phyloP scores from a whole-genome alignment of 495 filamentous ascomycete species.

The Neurospora sp. region DNA sequence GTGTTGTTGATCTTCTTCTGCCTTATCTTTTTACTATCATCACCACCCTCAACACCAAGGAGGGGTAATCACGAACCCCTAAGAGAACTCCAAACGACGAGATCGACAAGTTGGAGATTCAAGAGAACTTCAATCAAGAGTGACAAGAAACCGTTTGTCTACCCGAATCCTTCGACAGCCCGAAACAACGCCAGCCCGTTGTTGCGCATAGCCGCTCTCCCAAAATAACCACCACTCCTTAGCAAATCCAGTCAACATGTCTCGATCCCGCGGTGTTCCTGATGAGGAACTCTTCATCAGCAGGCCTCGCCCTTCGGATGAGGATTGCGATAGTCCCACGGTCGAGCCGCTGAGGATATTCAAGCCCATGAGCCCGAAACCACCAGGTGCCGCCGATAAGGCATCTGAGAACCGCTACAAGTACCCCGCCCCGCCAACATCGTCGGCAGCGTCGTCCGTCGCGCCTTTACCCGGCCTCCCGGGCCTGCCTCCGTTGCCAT shows the following conservation, averaged over 20 bases:
- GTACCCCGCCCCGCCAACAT: constrained; percentile 37
- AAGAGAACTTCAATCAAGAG: background rate
- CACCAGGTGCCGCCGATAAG: constrained; percentile 23
- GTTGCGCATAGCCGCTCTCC: background rate
- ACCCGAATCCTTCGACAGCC: constrained; percentile 3
- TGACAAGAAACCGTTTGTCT: background rate
- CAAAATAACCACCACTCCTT: background rate
- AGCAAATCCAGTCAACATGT: constrained; percentile 23
- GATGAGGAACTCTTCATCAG: constrained; percentile 73
- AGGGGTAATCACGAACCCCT: constrained; percentile 1
- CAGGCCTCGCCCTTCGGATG: constrained; percentile 33
- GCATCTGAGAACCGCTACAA: constrained; percentile 23
- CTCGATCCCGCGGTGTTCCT: constrained; percentile 41
- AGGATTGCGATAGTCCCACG: constrained; percentile 55
- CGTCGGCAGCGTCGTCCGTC: constrained; percentile 26
- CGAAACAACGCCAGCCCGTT: background rate
- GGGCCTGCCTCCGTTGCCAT: constrained; percentile 29
- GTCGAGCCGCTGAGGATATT: constrained; percentile 80
- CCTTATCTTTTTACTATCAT: background rate
- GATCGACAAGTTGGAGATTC: background rate
- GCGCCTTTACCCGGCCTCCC: constrained; percentile 7
- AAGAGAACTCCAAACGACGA: background rate
- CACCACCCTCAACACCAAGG: constrained; percentile 1
- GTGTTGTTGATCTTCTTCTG: background rate
- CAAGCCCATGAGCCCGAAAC: constrained; percentile 52